Conservation (phyloP, 2,329 filamentous ascomycete species). For the Xylariaceae sp. region DNA sequence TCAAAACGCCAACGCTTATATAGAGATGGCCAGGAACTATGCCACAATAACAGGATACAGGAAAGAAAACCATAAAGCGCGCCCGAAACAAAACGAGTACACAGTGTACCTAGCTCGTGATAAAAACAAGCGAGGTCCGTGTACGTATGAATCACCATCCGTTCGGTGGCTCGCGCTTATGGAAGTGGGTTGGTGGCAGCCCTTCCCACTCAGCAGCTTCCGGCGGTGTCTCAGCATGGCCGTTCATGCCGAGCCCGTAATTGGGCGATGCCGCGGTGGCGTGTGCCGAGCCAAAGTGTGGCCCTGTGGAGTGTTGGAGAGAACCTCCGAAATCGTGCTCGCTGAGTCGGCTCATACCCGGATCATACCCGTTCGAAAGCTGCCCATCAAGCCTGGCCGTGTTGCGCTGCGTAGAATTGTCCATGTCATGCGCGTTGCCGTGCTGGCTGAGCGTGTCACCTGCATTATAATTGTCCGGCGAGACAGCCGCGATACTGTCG, state of each 20-base stretch:
- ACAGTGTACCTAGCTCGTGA: neutral
- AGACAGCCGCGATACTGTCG: neutral
- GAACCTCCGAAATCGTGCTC: neutral
- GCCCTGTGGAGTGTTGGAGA: neutral
- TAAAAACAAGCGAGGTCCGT: neutral
- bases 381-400: neutral
- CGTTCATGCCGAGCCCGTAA: neutral
- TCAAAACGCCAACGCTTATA: constrained; percentile 1
- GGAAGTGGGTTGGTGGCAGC: neutral
- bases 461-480: neutral
- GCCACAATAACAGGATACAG: neutral
- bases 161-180: constrained; percentile 1
- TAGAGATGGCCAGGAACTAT: neutral
- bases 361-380: constrained; percentile 2
- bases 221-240: neutral
- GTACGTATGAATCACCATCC: neutral
- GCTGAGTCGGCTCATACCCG: neutral
- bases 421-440: neutral
- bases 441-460: neutral
- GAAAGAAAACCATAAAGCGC: neutral
- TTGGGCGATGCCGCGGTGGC: constrained; percentile 2
- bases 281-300: neutral
- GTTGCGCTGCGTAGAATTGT: neutral
- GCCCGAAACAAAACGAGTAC: too few species aligned
- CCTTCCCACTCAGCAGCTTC: constrained; percentile 1